phyloP scores from a whole-genome alignment of 2,329 filamentous ascomycete species.

The Leptographium galeiforme region DNA sequence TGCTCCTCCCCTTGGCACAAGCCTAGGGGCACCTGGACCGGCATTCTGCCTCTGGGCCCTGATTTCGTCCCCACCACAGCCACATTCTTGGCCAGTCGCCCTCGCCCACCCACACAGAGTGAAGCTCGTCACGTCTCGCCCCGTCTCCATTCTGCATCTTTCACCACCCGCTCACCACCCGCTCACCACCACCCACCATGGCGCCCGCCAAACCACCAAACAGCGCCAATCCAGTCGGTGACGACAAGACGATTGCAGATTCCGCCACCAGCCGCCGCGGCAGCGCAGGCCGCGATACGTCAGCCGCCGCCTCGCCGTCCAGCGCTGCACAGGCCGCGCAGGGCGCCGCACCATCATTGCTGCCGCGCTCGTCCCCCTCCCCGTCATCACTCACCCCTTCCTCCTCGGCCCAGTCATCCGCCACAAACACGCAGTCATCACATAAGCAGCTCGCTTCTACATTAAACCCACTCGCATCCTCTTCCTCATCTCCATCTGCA shows the following conservation, averaged over 20 bases:
- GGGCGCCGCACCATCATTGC: conserved; percentile 1
- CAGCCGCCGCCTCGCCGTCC: background rate
- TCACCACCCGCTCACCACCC: background rate
- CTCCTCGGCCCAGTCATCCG: conserved; percentile 3
- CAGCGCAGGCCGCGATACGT: background rate
- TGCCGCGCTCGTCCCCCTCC: background rate
- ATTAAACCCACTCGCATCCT: conserved; percentile 1
- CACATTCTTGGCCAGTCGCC: conserved; percentile 2
- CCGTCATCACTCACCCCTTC: conserved; percentile 2
- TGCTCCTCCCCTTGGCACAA: background rate
- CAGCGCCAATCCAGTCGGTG: background rate
- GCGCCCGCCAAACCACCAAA: conserved; percentile 8
- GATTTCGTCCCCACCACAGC: background rate
- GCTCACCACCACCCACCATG: conserved; percentile 6
- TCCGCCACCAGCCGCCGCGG: background rate
- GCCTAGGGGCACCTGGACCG: background rate
- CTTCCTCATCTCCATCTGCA: conserved; percentile 7
- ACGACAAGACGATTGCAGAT: background rate
- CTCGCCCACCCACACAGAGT: background rate
- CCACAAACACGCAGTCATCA: background rate
- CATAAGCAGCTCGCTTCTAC: conserved; percentile 9
- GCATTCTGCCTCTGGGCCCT: background rate
- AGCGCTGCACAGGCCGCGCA: background rate
- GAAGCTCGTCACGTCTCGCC: background rate
- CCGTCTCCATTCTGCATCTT: background rate